Evolutionary conservation across 805 yeast genomes (phyloP).

Genomic region (Teunomyces stri): DNA sequence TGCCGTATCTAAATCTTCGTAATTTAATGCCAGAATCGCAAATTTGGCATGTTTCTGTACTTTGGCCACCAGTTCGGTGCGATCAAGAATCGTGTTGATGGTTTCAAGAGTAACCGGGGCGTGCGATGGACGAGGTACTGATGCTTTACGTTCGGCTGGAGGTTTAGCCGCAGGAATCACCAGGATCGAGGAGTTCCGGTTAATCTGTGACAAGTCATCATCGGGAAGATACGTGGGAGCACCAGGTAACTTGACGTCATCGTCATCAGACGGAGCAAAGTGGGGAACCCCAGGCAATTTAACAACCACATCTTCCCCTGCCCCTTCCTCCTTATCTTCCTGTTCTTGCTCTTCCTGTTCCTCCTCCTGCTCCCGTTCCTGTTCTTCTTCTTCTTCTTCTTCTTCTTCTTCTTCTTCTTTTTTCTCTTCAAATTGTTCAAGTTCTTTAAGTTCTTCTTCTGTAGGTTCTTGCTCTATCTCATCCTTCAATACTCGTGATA

Average conservation of each 20-base stretch:
- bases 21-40: constrained; percentile 76
- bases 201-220: constrained; percentile 35
- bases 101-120: constrained; percentile 27
- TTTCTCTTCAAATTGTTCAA: background rate
- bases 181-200: constrained; percentile 37
- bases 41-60: constrained; percentile 71
- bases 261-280: constrained; percentile 26
- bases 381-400: background rate
- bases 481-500: constrained; percentile 37
- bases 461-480: constrained; percentile 29
- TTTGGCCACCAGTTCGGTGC: constrained; percentile 53
- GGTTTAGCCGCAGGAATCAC: constrained; percentile 19
- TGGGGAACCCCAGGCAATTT: constrained; percentile 41
- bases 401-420: background rate
- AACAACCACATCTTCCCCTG: constrained; percentile 5
- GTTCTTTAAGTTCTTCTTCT: constrained; percentile 11
- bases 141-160: background rate
- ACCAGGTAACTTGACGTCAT: constrained; percentile 35
- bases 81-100: constrained; percentile 49
- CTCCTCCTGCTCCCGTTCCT: background rate
- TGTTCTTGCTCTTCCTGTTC: background rate
- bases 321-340: constrained; percentile 1
- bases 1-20: constrained; percentile 72
- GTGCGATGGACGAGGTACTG: background rate
- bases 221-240: constrained; percentile 43